These are phyloP conservation scores for Psilocybe sp. DNA, from an alignment of 768 basidiomycete species.

Conservation along the genomic window DNA sequence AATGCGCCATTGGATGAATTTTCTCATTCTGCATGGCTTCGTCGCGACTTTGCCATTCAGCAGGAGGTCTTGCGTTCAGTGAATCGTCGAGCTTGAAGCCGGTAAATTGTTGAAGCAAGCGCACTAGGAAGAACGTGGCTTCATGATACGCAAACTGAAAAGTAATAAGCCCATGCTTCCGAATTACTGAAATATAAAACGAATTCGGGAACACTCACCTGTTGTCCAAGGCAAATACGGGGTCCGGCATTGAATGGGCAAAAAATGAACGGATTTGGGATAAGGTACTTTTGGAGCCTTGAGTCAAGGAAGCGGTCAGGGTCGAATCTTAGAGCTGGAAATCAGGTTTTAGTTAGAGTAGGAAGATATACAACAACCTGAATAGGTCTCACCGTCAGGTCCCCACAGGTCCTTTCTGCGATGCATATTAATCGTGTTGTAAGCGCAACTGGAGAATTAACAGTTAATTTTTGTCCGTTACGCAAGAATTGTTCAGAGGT, in stretches of 20 bases:
- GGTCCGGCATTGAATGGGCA: constrained; percentile 36
- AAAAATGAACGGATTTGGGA: constrained; percentile 40
- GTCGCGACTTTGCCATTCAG: constrained; percentile 22
- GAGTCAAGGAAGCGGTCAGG: constrained; percentile 57
- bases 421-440: constrained; percentile 57
- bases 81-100: constrained; percentile 35
- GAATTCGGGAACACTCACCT: constrained; percentile 19
- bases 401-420: constrained; percentile 65
- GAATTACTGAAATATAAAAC: neutral
- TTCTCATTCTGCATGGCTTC: constrained; percentile 37
- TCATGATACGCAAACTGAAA: constrained; percentile 64
- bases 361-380: neutral
- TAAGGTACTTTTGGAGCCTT: constrained; percentile 40
- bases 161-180: constrained; percentile 10
- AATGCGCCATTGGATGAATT: constrained; percentile 32
- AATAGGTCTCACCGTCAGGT: constrained; percentile 47
- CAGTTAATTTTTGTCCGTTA: too few relatives aligned
- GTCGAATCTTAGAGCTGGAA: constrained; percentile 5
- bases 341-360: neutral
- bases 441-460: constrained; percentile 17
- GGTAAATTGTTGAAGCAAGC: constrained; percentile 48
- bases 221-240: constrained; percentile 40
- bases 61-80: constrained; percentile 26
- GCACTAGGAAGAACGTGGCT: constrained; percentile 51
- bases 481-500: neutral